Base-by-base conservation (phyloP, 2,329 filamentous ascomycete genomes). In the Pseudonectria buxi region DNA sequence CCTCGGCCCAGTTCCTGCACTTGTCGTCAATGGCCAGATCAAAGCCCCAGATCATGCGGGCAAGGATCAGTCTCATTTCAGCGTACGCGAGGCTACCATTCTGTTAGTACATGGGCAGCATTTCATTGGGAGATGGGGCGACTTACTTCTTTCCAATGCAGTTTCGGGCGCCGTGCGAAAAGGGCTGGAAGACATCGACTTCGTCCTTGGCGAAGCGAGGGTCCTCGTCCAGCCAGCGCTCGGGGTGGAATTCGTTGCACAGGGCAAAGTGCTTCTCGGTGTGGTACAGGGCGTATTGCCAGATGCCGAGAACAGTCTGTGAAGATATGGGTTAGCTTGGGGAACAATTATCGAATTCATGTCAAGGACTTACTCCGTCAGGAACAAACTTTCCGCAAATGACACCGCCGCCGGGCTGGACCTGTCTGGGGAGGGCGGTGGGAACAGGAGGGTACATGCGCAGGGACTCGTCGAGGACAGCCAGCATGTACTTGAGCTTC, bases 61-160 rank as follows among this genome's bases (percentile, higher is more conserved):
- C 18, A 9, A 22, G 5, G 9, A 22, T 22, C 18, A 22, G 18
- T 22, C 18, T 22, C 18, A 22, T 22, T 22, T 22, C 18, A 9
- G 18, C 18, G 18, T 22, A 22, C 5, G 18, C 18, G 9, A 22
- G 18, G 18, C 18, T 22, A 22, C 18, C 18, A 9, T 5, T 22
- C 18, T 5, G 18, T 22, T 22, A 22, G 18, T 22, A 22, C 9
- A 22, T 5, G 18, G n/a, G n/a, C n/a, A n/a, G n/a, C n/a, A n/a
- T n/a, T n/a, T n/a, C n/a, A n/a, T n/a, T n/a, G n/a, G n/a, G n/a
- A n/a, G n/a, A n/a, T n/a, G n/a, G n/a, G n/a, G n/a, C n/a, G n/a
- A 15, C 66, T 51, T 53, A 68, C 66, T 71, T 72, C 43, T 58
- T 60, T 3, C 70, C 71, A 15, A 74, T 56, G 36, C 71, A 75